phyloP scores from a whole-genome alignment of 2,329 filamentous ascomycete species.

The Arthroderma sp. region DNA sequence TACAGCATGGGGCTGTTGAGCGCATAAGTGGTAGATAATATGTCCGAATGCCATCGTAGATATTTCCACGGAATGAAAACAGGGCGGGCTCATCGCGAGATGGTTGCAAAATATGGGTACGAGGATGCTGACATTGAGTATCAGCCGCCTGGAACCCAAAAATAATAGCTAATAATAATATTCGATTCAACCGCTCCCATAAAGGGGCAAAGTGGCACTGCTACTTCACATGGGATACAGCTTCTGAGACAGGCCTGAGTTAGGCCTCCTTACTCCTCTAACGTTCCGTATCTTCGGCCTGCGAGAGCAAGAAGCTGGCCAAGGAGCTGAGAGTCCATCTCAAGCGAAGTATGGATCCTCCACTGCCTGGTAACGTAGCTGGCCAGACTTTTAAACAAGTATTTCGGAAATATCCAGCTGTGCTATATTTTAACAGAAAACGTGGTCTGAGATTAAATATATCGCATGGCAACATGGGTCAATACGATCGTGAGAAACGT shows the following conservation, averaged over 20 bases:
- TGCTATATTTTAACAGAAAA: not conserved
- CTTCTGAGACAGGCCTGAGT: not conserved
- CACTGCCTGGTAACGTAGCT: not conserved
- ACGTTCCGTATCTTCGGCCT: not conserved
- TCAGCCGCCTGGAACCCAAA: not conserved
- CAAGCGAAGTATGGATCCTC: not conserved
- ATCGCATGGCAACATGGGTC: constrained; percentile 2
- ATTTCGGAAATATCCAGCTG: not conserved
- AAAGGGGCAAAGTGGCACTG: not conserved
- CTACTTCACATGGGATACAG: not conserved
- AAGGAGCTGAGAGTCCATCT: too few species aligned
- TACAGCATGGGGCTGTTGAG: not conserved
- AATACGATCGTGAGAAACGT: not conserved
- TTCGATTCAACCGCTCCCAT: not conserved
- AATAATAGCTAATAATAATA: too few species aligned
- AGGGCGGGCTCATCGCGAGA: not conserved
- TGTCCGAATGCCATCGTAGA: constrained; percentile 1
- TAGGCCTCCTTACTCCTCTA: not conserved
- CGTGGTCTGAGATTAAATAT: not conserved
- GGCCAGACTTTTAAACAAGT: not conserved
- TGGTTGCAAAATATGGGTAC: not conserved
- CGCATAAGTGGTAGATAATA: not conserved
- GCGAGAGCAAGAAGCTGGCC: not conserved
- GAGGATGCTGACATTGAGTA: not conserved
- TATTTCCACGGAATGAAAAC: not conserved